Conservation (phyloP, 164 flowering plant species). For the Sedum album region DNA sequence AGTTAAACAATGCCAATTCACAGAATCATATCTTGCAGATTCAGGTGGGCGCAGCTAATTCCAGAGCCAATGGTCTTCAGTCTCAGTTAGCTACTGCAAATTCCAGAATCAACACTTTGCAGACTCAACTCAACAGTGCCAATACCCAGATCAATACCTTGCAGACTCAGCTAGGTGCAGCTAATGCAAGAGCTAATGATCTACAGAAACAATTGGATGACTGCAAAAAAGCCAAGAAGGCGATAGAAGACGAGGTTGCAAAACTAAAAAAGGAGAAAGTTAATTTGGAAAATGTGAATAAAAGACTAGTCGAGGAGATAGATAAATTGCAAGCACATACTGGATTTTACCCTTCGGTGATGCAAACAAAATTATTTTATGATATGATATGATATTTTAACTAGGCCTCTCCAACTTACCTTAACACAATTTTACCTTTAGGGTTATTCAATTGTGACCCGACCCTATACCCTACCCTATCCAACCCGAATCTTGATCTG, state of each 20-base stretch:
- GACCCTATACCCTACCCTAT: no score
- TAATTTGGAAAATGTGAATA: not conserved
- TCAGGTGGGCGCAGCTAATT: not conserved
- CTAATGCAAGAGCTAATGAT: not conserved
- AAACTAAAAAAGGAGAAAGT: not conserved
- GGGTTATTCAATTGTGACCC: no score
- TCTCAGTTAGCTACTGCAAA: not conserved
- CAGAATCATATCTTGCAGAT: not conserved
- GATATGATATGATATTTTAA: no score
- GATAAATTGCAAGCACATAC: not conserved
- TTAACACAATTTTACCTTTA: no score
- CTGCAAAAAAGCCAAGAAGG: not conserved
- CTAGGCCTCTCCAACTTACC: no score
- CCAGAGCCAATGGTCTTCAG: conserved; percentile 4
- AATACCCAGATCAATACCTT: not conserved
- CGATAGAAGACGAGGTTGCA: not conserved
- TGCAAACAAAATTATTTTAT: no score
- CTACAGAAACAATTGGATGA: not conserved
- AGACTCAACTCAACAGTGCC: not conserved
- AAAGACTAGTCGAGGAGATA: not conserved
- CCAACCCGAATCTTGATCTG: no score
- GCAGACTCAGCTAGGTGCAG: not conserved
- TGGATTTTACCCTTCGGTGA: not conserved
- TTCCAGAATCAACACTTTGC: not conserved
- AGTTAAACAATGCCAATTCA: not conserved